Percentiles rank a stretch among this genome's conserved stretches.
Conservation (phyloP, 805 yeast species). For the Isabelozyma gotoi region DNA sequence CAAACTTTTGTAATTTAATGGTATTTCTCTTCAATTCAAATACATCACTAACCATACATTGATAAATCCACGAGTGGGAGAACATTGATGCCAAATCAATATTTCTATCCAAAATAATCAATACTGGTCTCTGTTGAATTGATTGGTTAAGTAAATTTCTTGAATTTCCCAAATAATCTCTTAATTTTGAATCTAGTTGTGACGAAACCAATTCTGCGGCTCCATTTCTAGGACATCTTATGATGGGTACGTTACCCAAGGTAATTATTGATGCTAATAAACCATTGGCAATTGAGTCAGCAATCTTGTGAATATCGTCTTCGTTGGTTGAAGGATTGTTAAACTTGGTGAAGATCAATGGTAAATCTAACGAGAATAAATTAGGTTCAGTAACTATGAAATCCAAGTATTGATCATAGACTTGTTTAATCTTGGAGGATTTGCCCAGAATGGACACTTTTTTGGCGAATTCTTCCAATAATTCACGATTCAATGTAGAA, state of each 20-base stretch:
- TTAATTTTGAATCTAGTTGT: constrained; percentile 75
- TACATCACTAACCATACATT: constrained; percentile 93
- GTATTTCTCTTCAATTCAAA: constrained; percentile 81
- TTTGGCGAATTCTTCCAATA: constrained; percentile 86
- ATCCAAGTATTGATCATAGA: constrained; percentile 90
- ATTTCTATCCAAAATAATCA: constrained; percentile 82
- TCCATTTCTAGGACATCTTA: constrained; percentile 88
- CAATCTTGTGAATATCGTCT: constrained; percentile 64
- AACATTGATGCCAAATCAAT: constrained; percentile 92
- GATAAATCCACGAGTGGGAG: constrained; percentile 96
- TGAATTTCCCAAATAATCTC: constrained; percentile 82
- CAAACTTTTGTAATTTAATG: constrained; percentile 53
- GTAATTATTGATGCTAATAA: constrained; percentile 79
- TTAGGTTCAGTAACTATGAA: constrained; percentile 92
- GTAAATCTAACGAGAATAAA: constrained; percentile 74
- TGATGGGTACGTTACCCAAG: constrained; percentile 78
- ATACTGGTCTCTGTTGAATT: constrained; percentile 62
- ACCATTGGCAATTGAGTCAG: constrained; percentile 75
- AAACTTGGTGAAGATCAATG: constrained; percentile 63
- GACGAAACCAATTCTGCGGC: constrained; percentile 95
- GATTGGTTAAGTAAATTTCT: constrained; percentile 23
- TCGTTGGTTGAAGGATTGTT: constrained; percentile 75
- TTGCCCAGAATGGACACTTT: constrained; percentile 73
- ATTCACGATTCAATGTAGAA: constrained; percentile 69
- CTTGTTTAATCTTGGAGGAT: constrained; percentile 75